Conservation (phyloP, 768 basidiomycete species). For the Tulasnella sp. region DNA sequence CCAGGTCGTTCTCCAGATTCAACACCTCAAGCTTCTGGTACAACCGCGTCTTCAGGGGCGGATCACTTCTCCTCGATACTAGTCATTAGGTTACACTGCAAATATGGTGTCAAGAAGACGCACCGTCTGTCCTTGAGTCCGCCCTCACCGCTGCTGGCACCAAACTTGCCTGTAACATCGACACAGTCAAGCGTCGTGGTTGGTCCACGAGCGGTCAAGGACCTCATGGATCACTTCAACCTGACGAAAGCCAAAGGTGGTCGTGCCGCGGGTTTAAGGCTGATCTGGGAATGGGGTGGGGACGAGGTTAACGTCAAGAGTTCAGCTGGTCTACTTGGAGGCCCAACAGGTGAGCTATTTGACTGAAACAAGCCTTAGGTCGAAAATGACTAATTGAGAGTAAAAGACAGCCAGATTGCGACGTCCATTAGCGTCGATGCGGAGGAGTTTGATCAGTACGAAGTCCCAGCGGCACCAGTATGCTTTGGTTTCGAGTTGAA, state of each 20-base stretch:
- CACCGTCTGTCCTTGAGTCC: constrained; percentile 69
- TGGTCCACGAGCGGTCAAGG: constrained; percentile 71
- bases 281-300: constrained; percentile 78
- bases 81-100: constrained; percentile 74
- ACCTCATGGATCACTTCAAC: constrained; percentile 83
- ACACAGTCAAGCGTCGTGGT: constrained; percentile 70
- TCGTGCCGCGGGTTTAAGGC: constrained; percentile 69
- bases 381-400: background rate
- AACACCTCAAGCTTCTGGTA: constrained; percentile 42
- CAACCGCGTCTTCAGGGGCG: constrained; percentile 54
- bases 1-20: constrained; percentile 50
- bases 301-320: constrained; percentile 66
- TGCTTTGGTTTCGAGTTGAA: constrained; percentile 78
- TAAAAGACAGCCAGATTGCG: constrained; percentile 41
- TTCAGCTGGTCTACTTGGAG: constrained; percentile 65
- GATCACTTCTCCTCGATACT: constrained; percentile 67
- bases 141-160: constrained; percentile 63
- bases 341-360: constrained; percentile 2
- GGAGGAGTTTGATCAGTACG: constrained; percentile 81
- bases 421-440: constrained; percentile 77
- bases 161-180: constrained; percentile 60
- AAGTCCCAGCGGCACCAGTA: constrained; percentile 63
- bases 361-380: background rate
- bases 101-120: constrained; percentile 84
- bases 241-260: constrained; percentile 52